Evolutionary conservation across 805 yeast species (phyloP), one percentile per base, ranked within the genome.

Genomic region (Ogataea pini): DNA sequence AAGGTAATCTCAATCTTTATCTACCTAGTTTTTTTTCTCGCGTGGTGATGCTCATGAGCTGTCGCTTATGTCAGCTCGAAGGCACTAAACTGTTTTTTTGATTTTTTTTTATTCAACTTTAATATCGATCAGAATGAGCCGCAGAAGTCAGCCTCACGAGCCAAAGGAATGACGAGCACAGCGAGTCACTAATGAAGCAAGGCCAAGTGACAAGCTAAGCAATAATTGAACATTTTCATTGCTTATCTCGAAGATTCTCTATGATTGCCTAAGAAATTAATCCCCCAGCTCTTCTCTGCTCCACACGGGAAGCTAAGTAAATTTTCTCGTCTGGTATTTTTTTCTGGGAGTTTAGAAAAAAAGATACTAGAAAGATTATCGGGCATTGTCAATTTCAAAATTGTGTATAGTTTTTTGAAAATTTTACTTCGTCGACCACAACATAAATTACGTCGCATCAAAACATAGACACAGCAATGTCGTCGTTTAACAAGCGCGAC

Each of bases 401-500:
- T 34, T 34, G 25, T 22, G 8, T 34, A 13, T 34, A 9, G 14
- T 34, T 34, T 31, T 31, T 28, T 28, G 5, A 13, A 13, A 10
- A 17, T 17, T 34, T 34, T 34, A n/a, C 37, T 14, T 14, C 36
- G 8, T 17, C 19, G 36, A 14, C 8, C 10, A 17, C 24, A 4
- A 10, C 6, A 34, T 22, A 34, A 34, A 34, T 34, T 34, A 34
- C 37, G 37, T 12, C 24, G 37, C n/a, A 3, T 10, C 18, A n/a
- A 27, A 22, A 36, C 24, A 29, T 7, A 16, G 16, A 19, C 37
- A 34, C 37, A 24, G 24, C 37, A 25, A 44, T 44, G 47, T 44
- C 47, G 42, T 44, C 47, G 41, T 44, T 44, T 29, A 48, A 51
- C 43, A 45, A 48, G 20, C 48, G 49, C 17, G 48, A 39, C 32